These are phyloP conservation scores for Botrytis paeoniae DNA, from an alignment of 2,329 filamentous ascomycete genomes.

Conservation along the genomic window DNA sequence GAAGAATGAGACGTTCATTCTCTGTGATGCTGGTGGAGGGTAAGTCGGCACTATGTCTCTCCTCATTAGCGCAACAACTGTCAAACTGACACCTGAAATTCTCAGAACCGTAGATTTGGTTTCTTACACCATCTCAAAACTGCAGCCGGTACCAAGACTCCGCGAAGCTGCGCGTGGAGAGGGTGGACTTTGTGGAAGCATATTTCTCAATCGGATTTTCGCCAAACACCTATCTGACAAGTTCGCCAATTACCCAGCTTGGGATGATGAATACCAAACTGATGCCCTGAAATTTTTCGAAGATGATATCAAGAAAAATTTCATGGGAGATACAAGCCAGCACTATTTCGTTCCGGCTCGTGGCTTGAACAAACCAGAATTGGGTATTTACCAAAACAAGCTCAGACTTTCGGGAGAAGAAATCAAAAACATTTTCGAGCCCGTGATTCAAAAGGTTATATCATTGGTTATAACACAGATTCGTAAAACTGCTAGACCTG, in stretches of 20 bases:
- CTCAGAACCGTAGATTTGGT: not conserved
- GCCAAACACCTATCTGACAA: not conserved
- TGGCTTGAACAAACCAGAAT: not conserved
- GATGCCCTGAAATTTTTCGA: conserved; percentile 2
- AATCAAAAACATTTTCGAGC: conserved; percentile 5
- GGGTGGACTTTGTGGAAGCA: conserved; percentile 8
- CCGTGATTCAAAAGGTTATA: not conserved
- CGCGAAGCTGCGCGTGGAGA: not conserved
- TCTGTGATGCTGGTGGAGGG: conserved; percentile 4
- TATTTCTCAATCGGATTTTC: conserved; percentile 12
- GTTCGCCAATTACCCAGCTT: not conserved
- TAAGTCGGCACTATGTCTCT: not conserved
- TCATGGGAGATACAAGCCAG: not conserved
- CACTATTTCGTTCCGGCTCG: not conserved
- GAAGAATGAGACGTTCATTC: conserved; percentile 2
- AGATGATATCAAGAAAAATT: conserved; percentile 9
- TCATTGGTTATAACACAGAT: not conserved
- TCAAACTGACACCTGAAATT: not conserved
- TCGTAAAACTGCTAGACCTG: not conserved
- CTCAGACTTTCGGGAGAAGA: not conserved
- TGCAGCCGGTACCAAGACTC: not conserved
- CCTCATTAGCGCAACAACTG: not conserved
- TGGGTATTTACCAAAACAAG: not conserved
- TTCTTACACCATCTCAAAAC: conserved; percentile 8
- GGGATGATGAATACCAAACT: not conserved